Evolutionary conservation across 176 grass and related monocot species (phyloP).

Genomic region (Tuctoria greenei): DNA sequence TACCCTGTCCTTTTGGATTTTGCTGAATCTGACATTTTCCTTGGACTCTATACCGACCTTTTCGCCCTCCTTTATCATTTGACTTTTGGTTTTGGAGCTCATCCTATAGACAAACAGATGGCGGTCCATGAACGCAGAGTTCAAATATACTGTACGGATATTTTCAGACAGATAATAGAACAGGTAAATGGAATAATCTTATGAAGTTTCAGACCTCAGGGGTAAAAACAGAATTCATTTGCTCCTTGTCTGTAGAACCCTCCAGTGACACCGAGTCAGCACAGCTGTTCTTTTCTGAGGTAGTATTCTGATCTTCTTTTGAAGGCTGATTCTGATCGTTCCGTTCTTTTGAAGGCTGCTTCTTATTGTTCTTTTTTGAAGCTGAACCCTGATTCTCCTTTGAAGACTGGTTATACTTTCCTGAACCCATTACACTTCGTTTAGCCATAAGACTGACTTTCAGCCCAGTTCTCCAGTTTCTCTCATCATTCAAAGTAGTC

Average conservation of each 20-base stretch:
- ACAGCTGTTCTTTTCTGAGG: slow-evolving; percentile 35
- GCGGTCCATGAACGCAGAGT: background rate
- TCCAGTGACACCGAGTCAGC: slow-evolving; percentile 26
- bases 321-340: slow-evolving; percentile 39
- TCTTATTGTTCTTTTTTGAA: slow-evolving; percentile 48
- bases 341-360: slow-evolving; percentile 31
- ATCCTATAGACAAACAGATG: slow-evolving; percentile 39
- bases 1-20: slow-evolving; percentile 55
- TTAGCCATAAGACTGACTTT: slow-evolving; percentile 74
- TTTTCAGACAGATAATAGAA: slow-evolving; percentile 7
- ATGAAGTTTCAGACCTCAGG: slow-evolving; percentile 37
- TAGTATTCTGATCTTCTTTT: slow-evolving; percentile 42
- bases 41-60: slow-evolving; percentile 44
- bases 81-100: slow-evolving; percentile 31
- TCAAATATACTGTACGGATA: background rate
- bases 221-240: slow-evolving; percentile 26
- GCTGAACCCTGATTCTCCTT: slow-evolving; percentile 48
- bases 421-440: slow-evolving; percentile 36
- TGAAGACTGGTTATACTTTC: slow-evolving; percentile 38
- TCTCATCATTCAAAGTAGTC: slow-evolving; percentile 62
- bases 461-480: slow-evolving; percentile 93
- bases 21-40: slow-evolving; percentile 54
- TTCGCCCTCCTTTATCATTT: slow-evolving; percentile 53
- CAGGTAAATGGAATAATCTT: background rate
- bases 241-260: slow-evolving; percentile 32